A percentile compares a stretch with the other conserved stretches of the same genome.
Conservation (phyloP, 2,329 filamentous ascomycete species). For the Massarina eburnea region DNA sequence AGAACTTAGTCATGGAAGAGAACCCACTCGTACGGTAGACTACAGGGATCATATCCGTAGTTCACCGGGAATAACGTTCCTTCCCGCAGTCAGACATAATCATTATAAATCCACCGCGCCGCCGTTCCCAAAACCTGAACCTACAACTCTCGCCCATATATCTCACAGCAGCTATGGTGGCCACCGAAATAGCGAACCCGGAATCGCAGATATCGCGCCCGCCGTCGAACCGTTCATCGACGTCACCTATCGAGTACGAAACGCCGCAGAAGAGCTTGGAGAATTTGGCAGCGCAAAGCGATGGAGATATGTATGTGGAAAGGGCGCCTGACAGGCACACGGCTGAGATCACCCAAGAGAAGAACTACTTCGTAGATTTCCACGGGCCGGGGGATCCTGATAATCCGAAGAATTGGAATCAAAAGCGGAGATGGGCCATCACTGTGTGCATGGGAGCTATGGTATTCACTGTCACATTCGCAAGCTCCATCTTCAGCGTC, state of each 20-base stretch:
- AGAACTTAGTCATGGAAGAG: too few species aligned
- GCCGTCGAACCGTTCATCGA: not conserved
- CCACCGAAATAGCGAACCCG: too few species aligned
- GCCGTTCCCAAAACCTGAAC: too few species aligned
- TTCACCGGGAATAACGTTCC: too few species aligned
- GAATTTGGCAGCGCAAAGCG: not conserved
- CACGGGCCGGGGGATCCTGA: constrained; percentile 72
- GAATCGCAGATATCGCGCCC: not conserved
- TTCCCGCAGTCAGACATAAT: too few species aligned
- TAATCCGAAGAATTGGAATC: constrained; percentile 69
- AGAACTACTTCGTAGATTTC: constrained; percentile 65
- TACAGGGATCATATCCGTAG: too few species aligned
- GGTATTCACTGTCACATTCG: constrained; percentile 48
- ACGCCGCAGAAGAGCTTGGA: not conserved
- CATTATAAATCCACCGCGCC: too few species aligned
- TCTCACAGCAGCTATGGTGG: too few species aligned
- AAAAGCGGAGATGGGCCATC: constrained; percentile 66
- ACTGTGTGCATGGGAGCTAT: constrained; percentile 63
- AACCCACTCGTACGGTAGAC: too few species aligned
- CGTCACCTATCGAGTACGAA: not conserved
- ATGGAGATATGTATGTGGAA: not conserved
- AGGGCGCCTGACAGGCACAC: not conserved
- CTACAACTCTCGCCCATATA: too few species aligned
- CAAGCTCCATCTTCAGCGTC: constrained; percentile 60
- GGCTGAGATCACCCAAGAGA: constrained; percentile 15